phyloP scores from a whole-genome alignment of 2,329 filamentous ascomycete species.

The Penicillium hesseltinei region DNA sequence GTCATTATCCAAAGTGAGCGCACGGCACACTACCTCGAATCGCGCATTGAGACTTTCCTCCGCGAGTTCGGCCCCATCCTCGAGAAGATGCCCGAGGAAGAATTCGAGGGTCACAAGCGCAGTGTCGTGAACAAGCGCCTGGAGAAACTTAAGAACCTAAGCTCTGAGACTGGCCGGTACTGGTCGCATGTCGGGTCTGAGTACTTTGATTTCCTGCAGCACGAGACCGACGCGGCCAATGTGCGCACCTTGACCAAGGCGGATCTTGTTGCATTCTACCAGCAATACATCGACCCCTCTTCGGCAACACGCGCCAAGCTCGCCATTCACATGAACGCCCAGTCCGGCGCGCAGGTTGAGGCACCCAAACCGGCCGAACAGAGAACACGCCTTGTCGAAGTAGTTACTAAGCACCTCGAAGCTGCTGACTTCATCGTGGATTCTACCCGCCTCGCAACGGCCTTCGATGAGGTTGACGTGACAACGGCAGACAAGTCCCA shows the following conservation, averaged over 20 bases:
- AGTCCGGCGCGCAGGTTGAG: conserved; percentile 52
- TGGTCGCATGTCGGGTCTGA: conserved; percentile 84
- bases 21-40: conserved; percentile 77
- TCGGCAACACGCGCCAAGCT: conserved; percentile 77
- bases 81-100: conserved; percentile 71
- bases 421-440: conserved; percentile 49
- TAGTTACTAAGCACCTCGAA: conserved; percentile 48
- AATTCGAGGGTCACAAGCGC: conserved; percentile 88
- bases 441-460: conserved; percentile 40
- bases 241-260: conserved; percentile 73
- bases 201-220: conserved; percentile 83
- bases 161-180: conserved; percentile 76
- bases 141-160: conserved; percentile 89
- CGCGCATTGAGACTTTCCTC: conserved; percentile 83
- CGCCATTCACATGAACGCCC: conserved; percentile 78
- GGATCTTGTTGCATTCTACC: conserved; percentile 78
- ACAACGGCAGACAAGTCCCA: conserved; percentile 48
- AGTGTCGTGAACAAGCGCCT: conserved; percentile 82
- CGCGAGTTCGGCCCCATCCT: conserved; percentile 64
- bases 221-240: conserved; percentile 72
- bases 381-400: conserved; percentile 44
- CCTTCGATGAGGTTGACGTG: conserved; percentile 48
- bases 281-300: conserved; percentile 69
- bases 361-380: conserved; percentile 40
- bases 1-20: conserved; percentile 94